A percentile compares a stretch with the other conserved stretches of the same genome.
Evolutionary conservation across 345 rosid species (phyloP).

Genomic region (Cardamine chenopodiifolia): DNA sequence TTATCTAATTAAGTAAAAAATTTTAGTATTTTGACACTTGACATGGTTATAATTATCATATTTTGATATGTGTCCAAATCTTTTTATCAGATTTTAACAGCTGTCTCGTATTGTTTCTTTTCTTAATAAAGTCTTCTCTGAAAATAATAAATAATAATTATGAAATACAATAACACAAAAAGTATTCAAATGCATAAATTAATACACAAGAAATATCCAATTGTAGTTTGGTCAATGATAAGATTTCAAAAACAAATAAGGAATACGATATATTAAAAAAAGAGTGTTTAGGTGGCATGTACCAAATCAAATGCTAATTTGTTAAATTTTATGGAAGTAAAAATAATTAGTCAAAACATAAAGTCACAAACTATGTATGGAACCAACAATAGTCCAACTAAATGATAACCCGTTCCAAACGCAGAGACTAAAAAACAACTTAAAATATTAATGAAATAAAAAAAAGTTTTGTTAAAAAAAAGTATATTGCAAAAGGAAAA

Average conservation of each 20-base stretch:
- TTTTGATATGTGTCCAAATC: constrained; percentile 15
- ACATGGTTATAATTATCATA: neutral
- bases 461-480: too few species aligned
- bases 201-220: neutral
- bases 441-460: too few species aligned
- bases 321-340: neutral
- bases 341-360: neutral
- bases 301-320: neutral
- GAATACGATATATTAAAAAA: too few species aligned
- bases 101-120: constrained; percentile 14
- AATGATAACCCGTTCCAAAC: too few species aligned
- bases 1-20: neutral
- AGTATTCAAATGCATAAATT: neutral
- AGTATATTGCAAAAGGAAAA: too few species aligned
- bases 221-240: neutral
- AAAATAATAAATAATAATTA: neutral
- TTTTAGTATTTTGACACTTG: constrained; percentile 1
- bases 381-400: too few species aligned
- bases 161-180: neutral
- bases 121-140: neutral
- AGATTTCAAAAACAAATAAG: neutral
- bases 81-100: neutral
- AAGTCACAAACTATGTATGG: too few species aligned
- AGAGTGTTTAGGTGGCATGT: constrained; percentile 3
- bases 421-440: too few species aligned